These are phyloP conservation scores for Chaetothyriales sp. DNA, from an alignment of 2,329 filamentous ascomycete species.

Conservation along the genomic window DNA sequence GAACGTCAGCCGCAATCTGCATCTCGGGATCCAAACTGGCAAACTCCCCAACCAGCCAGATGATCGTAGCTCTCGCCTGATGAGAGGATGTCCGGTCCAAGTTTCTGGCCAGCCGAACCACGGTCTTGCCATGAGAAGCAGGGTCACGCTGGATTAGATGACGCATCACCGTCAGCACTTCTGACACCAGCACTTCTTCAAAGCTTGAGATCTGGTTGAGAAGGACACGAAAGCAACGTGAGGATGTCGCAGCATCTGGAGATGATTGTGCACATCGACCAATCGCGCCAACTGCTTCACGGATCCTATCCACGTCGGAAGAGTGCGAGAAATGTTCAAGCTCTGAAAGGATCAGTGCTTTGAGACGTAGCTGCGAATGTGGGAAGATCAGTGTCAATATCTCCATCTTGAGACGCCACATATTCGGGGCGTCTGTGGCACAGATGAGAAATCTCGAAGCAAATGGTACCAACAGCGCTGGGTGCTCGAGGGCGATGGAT, in stretches of 20 bases:
- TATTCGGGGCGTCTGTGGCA: slow-evolving; percentile 60
- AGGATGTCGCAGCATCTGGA: slow-evolving; percentile 50
- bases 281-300: slow-evolving; percentile 82
- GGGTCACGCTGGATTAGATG: slow-evolving; percentile 91
- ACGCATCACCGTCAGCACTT: slow-evolving; percentile 85
- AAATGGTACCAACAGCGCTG: slow-evolving; percentile 73
- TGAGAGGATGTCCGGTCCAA: slow-evolving; percentile 79
- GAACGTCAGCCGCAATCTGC: slow-evolving; percentile 83
- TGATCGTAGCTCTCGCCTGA: slow-evolving; percentile 80
- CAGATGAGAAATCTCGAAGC: slow-evolving; percentile 80
- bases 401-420: slow-evolving; percentile 88
- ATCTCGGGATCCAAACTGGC: slow-evolving; percentile 65
- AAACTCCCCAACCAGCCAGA: slow-evolving; percentile 96
- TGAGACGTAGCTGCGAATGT: slow-evolving; percentile 58
- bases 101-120: slow-evolving; percentile 78
- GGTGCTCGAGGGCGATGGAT: slow-evolving; percentile 66
- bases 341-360: slow-evolving; percentile 80
- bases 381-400: slow-evolving; percentile 83
- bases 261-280: slow-evolving; percentile 73
- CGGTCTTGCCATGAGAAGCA: slow-evolving; percentile 64
- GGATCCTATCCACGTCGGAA: slow-evolving; percentile 62
- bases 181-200: slow-evolving; percentile 71
- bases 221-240: slow-evolving; percentile 68
- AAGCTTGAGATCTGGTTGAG: slow-evolving; percentile 77
- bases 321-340: slow-evolving; percentile 81